phyloP scores from a whole-genome alignment of 2,329 filamentous ascomycete genomes.

The Penicillium sp. region DNA sequence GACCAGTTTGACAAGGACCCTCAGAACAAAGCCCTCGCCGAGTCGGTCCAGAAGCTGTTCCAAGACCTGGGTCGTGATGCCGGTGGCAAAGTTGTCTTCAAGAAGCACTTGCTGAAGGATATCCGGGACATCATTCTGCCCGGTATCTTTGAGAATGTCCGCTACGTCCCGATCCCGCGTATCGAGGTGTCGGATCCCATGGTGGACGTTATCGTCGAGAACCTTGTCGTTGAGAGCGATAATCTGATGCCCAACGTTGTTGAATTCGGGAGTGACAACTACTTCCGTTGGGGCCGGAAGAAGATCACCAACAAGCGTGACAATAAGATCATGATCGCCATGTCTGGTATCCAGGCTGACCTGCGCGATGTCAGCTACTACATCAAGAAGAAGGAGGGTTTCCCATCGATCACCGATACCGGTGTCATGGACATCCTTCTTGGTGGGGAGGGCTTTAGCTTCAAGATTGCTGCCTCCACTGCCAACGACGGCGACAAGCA shows the following conservation, averaged over 20 bases:
- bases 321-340: conserved; percentile 79
- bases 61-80: conserved; percentile 83
- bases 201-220: conserved; percentile 88
- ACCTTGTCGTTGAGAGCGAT: conserved; percentile 90
- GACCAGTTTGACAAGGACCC: conserved; percentile 86
- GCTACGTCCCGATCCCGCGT: conserved; percentile 88
- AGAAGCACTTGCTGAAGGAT: conserved; percentile 89
- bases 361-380: conserved; percentile 86
- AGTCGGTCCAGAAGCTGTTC: conserved; percentile 79
- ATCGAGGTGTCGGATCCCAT: conserved; percentile 86
- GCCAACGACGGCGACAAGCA: conserved; percentile 70
- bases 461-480: conserved; percentile 84
- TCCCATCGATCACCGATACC: conserved; percentile 80
- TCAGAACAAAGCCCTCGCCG: conserved; percentile 76
- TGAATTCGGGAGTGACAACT: conserved; percentile 87
- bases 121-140: conserved; percentile 83
- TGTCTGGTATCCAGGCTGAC: conserved; percentile 90
- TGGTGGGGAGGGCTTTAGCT: conserved; percentile 81
- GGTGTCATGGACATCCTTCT: conserved; percentile 87
- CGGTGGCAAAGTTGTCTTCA: conserved; percentile 81
- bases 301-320: conserved; percentile 74
- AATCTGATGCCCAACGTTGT: conserved; percentile 93
- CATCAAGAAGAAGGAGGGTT: conserved; percentile 90
- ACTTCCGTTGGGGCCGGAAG: conserved; percentile 93
- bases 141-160: conserved; percentile 73